phyloP scores from a whole-genome alignment of 805 yeast genomes.

The Saturnispora bothae region DNA sequence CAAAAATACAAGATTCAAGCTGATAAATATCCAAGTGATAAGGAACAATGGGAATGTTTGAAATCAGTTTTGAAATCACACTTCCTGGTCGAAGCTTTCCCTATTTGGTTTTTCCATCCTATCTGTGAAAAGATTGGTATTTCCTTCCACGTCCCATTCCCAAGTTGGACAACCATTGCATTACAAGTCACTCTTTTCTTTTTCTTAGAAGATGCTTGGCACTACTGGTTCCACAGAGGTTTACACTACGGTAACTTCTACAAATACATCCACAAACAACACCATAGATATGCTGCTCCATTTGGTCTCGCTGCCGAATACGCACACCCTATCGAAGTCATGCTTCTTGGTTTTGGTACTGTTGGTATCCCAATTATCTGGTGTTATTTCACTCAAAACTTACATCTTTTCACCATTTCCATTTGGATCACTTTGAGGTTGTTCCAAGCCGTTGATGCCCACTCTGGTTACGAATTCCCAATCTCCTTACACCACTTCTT shows the following conservation, averaged over 20 bases:
- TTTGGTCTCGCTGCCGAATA: conserved; percentile 96
- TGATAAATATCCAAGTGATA: conserved; percentile 62
- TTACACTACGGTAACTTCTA: conserved; percentile 85
- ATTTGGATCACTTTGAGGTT: conserved; percentile 81
- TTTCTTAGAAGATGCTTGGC: conserved; percentile 90
- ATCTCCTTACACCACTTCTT: conserved; percentile 86
- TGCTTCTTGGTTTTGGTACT: conserved; percentile 87
- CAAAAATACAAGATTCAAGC: conserved; percentile 84
- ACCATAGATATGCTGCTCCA: conserved; percentile 96
- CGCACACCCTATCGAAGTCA: conserved; percentile 92
- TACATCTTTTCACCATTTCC: conserved; percentile 85
- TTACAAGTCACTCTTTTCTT: conserved; percentile 70
- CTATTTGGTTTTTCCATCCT: conserved; percentile 96
- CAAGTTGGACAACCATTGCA: conserved; percentile 45
- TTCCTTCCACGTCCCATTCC: conserved; percentile 75
- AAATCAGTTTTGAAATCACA: conserved; percentile 78
- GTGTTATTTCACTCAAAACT: conserved; percentile 61
- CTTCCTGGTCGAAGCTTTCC: conserved; percentile 86
- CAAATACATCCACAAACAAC: conserved; percentile 92
- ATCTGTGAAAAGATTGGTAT: conserved; percentile 76
- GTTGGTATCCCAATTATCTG: conserved; percentile 89
- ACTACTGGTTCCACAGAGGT: conserved; percentile 87
- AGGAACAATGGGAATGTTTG: conserved; percentile 90
- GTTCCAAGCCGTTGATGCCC: conserved; percentile 95
- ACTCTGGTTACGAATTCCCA: conserved; percentile 97